A percentile compares a stretch with the other conserved stretches of the same genome.
Conservation (phyloP, 495 filamentous ascomycete genomes). For the Terfezia boudieri region DNA sequence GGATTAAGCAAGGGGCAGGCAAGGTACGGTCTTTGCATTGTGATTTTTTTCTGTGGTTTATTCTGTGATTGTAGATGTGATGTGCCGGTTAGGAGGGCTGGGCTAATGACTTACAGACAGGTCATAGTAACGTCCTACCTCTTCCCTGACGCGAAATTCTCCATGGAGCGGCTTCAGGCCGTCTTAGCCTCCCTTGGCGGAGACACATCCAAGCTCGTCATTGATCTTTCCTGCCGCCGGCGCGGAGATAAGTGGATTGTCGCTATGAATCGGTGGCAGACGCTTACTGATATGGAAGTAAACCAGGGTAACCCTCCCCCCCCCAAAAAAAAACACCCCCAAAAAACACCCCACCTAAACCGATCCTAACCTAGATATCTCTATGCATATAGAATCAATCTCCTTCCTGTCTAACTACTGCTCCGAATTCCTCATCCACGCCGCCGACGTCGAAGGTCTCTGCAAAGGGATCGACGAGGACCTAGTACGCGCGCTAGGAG, state of each 20-base stretch:
- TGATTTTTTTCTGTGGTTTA: not conserved
- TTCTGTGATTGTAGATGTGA: too few species aligned
- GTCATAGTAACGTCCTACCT: slow-evolving; percentile 38
- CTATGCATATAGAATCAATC: slow-evolving; percentile 41
- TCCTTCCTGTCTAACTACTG: slow-evolving; percentile 63
- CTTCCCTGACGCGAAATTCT: slow-evolving; percentile 67
- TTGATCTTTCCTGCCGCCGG: slow-evolving; percentile 75
- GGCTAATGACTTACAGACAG: slow-evolving; percentile 1
- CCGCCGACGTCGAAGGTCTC: slow-evolving; percentile 93
- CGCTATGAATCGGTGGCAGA: slow-evolving; percentile 97
- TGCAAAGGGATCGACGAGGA: slow-evolving; percentile 76
- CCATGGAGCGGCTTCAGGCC: slow-evolving; percentile 42
- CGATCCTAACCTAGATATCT: not conserved
- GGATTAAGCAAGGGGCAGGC: slow-evolving; percentile 72
- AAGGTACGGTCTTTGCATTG: slow-evolving; percentile 37
- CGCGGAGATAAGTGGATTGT: slow-evolving; percentile 64
- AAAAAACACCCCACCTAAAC: not conserved
- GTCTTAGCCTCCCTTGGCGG: slow-evolving; percentile 48
- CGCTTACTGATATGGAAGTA: slow-evolving; percentile 85
- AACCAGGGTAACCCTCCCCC: slow-evolving; percentile 35
- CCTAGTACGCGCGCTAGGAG: slow-evolving; percentile 49
- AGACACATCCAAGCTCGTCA: slow-evolving; percentile 51
- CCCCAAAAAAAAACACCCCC: slow-evolving; percentile 2
- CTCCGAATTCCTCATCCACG: slow-evolving; percentile 89
- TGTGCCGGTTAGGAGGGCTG: not conserved